Conservation (phyloP, 148 eudicot species). For the Persicaria tinctoria region DNA sequence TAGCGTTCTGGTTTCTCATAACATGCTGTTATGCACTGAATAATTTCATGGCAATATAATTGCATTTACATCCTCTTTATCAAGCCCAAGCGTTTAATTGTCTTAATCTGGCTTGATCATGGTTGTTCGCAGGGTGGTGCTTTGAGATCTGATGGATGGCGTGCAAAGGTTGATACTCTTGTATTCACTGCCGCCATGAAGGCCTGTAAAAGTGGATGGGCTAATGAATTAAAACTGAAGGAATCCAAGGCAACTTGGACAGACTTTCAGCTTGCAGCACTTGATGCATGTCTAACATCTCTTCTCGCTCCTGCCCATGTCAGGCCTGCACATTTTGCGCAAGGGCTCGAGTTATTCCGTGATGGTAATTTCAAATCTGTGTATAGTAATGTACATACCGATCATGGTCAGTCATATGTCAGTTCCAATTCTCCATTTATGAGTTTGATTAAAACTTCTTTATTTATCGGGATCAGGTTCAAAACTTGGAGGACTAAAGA, state of each 20-base stretch:
- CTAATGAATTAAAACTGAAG: constrained; percentile 20
- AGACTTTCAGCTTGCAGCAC: constrained; percentile 72
- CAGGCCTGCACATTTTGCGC: constrained; percentile 65
- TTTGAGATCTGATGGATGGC: constrained; percentile 63
- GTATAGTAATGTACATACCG: no score
- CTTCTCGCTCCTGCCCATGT: constrained; percentile 65
- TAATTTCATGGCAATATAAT: not conserved
- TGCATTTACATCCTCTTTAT: not conserved
- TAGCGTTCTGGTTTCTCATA: no score
- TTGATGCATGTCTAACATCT: constrained; percentile 77
- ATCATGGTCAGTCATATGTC: not conserved
- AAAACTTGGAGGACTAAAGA: constrained; percentile 36
- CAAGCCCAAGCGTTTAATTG: not conserved
- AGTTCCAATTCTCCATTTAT: not conserved
- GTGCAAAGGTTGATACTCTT: constrained; percentile 49
- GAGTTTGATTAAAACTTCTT: not conserved
- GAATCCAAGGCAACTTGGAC: constrained; percentile 34
- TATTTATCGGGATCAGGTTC: not conserved
- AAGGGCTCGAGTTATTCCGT: constrained; percentile 63
- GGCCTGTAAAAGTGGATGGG: constrained; percentile 57
- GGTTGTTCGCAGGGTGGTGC: constrained; percentile 58
- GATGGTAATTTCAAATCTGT: constrained; percentile 41
- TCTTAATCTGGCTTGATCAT: not conserved
- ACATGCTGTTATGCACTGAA: not conserved
- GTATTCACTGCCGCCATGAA: constrained; percentile 48